These are phyloP conservation scores for Bacidia rubella DNA, from an alignment of 495 filamentous ascomycete genomes.

Conservation along the genomic window DNA sequence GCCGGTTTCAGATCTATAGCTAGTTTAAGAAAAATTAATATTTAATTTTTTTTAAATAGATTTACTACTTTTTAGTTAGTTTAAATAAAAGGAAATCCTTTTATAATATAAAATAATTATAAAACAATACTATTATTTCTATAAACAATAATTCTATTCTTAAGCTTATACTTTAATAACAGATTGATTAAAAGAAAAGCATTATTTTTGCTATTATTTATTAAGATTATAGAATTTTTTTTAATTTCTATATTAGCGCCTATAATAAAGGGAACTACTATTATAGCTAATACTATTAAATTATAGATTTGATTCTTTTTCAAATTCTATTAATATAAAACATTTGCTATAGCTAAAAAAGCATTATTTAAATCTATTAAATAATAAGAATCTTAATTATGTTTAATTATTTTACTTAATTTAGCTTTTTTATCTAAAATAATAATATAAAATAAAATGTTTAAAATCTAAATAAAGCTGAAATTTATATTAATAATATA, in stretches of 20 bases:
- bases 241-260: background rate
- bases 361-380: background rate
- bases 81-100: background rate
- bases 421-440: background rate
- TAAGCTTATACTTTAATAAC: background rate
- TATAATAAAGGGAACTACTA: background rate
- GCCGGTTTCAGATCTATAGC: background rate
- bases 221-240: no score
- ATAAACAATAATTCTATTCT: background rate
- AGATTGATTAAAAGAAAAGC: no score
- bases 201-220: no score
- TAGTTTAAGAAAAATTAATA: background rate
- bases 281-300: background rate
- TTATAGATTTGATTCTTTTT: background rate
- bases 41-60: background rate
- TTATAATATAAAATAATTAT: background rate
- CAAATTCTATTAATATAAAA: background rate
- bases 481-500: background rate
- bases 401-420: background rate
- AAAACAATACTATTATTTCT: background rate
- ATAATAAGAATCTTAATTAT: background rate
- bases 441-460: background rate
- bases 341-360: no score
- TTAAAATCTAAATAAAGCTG: slow-evolving; percentile 7
- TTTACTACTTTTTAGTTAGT: background rate